Evolutionary conservation across 352 stramenopile genomes (phyloP).

Genomic region (Phytopythium aichiense): DNA sequence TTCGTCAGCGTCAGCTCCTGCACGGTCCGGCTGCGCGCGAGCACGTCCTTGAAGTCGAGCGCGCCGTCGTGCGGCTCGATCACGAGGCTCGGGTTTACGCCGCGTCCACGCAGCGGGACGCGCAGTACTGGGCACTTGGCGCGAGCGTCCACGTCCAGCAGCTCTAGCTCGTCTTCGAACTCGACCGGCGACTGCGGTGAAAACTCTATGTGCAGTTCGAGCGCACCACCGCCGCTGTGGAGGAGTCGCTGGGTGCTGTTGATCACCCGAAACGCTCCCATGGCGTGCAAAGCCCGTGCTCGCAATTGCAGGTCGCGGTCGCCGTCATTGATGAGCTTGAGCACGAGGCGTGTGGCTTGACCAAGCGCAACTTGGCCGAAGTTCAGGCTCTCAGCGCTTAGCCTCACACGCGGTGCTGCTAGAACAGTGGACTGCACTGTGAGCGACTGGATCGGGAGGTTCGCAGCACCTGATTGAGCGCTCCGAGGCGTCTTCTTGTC

Average conservation of each 20-base stretch:
- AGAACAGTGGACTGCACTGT: conserved; percentile 58
- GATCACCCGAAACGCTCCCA: conserved; percentile 82
- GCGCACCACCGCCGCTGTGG: conserved; percentile 15
- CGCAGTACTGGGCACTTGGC: conserved; percentile 21
- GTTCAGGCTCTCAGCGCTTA: conserved; percentile 41
- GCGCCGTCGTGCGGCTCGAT: conserved; percentile 57
- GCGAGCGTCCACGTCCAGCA: conserved; percentile 18
- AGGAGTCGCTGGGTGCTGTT: conserved; percentile 57
- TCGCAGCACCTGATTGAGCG: not conserved
- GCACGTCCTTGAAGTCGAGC: conserved; percentile 64
- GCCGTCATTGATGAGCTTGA: conserved; percentile 61
- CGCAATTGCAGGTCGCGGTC: conserved; percentile 30
- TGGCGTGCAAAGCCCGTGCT: conserved; percentile 61
- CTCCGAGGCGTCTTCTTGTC: conserved; percentile 2
- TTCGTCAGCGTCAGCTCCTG: conserved; percentile 60
- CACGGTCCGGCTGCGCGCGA: conserved; percentile 41
- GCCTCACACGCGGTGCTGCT: conserved; percentile 43
- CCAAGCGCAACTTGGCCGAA: conserved; percentile 90
- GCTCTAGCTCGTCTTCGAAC: conserved; percentile 72
- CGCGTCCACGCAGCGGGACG: conserved; percentile 51
- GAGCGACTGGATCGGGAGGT: conserved; percentile 39
- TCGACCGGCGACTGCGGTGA: conserved; percentile 39
- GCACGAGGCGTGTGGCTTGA: conserved; percentile 42
- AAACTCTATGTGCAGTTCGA: conserved; percentile 61
- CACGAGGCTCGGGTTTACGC: conserved; percentile 72